phyloP scores from a whole-genome alignment of 345 rosid species.

The Triadica sebifera region DNA sequence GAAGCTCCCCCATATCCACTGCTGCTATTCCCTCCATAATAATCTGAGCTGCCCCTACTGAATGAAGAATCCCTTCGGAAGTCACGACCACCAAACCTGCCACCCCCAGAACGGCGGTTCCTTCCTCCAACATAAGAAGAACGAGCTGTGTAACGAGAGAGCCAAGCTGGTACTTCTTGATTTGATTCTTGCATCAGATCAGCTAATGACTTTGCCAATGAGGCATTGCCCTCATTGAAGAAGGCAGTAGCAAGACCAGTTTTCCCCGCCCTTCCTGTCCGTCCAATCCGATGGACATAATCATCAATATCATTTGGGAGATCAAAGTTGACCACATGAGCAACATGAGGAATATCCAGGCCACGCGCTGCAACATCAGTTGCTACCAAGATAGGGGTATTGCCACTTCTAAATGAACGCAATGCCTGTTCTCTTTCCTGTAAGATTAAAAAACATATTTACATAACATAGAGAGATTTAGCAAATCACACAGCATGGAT shows the following conservation, averaged over 20 bases:
- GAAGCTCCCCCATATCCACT: constrained; percentile 27
- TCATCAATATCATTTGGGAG: constrained; percentile 96
- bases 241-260: constrained; percentile 92
- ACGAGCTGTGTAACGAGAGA: constrained; percentile 74
- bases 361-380: constrained; percentile 97
- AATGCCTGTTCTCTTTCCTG: constrained; percentile 95
- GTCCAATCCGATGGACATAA: constrained; percentile 93
- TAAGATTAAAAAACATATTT: constrained; percentile 16
- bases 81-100: constrained; percentile 90
- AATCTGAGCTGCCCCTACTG: constrained; percentile 56
- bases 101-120: constrained; percentile 79
- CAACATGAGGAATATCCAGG: constrained; percentile 91
- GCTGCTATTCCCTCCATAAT: constrained; percentile 8
- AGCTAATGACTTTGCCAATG: constrained; percentile 64
- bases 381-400: constrained; percentile 89
- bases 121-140: constrained; percentile 55
- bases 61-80: constrained; percentile 66
- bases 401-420: constrained; percentile 80
- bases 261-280: constrained; percentile 98
- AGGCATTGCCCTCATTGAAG: constrained; percentile 73
- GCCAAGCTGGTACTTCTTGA: constrained; percentile 96
- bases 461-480: background rate
- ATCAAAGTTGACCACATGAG: constrained; percentile 94
- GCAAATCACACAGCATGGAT: background rate
- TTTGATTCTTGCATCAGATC: constrained; percentile 93